These are phyloP conservation scores for Canariomyces notabilis DNA, from an alignment of 2,329 filamentous ascomycete genomes.

Conservation along the genomic window DNA sequence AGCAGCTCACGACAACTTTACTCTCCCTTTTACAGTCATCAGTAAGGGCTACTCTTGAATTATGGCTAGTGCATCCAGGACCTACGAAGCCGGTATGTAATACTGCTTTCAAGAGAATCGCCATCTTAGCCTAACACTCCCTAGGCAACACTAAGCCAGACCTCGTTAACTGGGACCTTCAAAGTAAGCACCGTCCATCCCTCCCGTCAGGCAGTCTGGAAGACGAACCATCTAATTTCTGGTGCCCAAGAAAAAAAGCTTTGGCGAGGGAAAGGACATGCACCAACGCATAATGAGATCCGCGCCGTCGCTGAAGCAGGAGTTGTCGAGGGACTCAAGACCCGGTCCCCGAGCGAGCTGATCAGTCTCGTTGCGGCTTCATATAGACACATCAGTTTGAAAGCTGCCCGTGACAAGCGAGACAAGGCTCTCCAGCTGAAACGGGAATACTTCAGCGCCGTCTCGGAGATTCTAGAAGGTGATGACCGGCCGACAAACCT, in stretches of 20 bases:
- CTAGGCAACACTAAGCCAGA: neutral
- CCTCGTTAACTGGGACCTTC: slow-evolving; percentile 2
- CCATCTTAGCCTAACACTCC: neutral
- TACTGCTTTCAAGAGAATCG: no score
- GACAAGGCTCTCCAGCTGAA: slow-evolving; percentile 1
- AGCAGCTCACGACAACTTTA: no score
- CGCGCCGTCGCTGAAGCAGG: neutral
- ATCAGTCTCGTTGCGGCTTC: neutral
- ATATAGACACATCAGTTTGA: neutral
- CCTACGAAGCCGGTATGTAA: no score
- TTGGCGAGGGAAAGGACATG: neutral
- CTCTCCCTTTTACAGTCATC: no score
- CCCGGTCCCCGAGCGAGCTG: neutral
- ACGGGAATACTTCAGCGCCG: neutral
- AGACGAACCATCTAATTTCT: neutral
- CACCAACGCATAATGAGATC: neutral
- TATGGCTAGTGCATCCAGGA: no score
- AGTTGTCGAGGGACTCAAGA: neutral
- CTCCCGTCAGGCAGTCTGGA: neutral
- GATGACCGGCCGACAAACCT: no score
- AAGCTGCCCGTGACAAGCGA: neutral
- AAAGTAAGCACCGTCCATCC: neutral
- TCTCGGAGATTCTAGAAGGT: neutral
- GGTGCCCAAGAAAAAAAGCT: neutral
- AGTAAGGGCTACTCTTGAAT: no score